These are phyloP conservation scores for Cyphellophora attinorum DNA, from an alignment of 2,329 filamentous ascomycete genomes.

Conservation along the genomic window DNA sequence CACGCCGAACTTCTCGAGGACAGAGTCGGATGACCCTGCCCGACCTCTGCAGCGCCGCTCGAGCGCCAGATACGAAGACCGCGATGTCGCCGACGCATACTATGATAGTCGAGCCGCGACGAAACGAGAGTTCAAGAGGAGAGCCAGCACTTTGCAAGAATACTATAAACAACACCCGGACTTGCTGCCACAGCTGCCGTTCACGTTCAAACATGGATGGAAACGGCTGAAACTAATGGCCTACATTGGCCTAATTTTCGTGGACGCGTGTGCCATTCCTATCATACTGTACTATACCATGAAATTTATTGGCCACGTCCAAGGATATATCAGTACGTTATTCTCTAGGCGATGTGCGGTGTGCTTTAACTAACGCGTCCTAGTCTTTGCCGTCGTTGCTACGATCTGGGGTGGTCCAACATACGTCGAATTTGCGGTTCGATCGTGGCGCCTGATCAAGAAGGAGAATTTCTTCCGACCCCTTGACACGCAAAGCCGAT, in stretches of 20 bases:
- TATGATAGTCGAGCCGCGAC: slow-evolving; percentile 21
- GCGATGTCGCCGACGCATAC: slow-evolving; percentile 16
- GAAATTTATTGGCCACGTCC: slow-evolving; percentile 15
- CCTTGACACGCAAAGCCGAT: slow-evolving; percentile 15
- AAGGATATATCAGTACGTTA: slow-evolving; percentile 16
- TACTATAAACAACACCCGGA: slow-evolving; percentile 17
- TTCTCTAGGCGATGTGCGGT: background rate
- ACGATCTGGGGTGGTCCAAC: slow-evolving; percentile 20
- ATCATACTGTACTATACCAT: slow-evolving; percentile 18
- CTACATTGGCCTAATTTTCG: slow-evolving; percentile 17
- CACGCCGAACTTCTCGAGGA: no score
- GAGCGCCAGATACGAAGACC: slow-evolving; percentile 6
- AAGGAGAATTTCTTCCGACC: slow-evolving; percentile 19
- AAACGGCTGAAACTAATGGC: slow-evolving; percentile 16
- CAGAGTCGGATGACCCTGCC: no score
- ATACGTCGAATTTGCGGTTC: slow-evolving; percentile 18
- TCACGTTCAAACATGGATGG: slow-evolving; percentile 17
- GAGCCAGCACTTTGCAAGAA: slow-evolving; percentile 18
- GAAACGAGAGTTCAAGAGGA: slow-evolving; percentile 17
- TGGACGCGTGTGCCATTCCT: slow-evolving; percentile 19
- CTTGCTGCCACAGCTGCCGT: slow-evolving; percentile 19
- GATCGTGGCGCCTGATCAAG: slow-evolving; percentile 17
- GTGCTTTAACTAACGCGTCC: slow-evolving; percentile 1
- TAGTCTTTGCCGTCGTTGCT: slow-evolving; percentile 19
- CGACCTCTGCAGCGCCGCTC: slow-evolving; percentile 5